Evolutionary conservation across 1,284 basidiomycete species (phyloP).

Genomic region (Stereum hirsutum): DNA sequence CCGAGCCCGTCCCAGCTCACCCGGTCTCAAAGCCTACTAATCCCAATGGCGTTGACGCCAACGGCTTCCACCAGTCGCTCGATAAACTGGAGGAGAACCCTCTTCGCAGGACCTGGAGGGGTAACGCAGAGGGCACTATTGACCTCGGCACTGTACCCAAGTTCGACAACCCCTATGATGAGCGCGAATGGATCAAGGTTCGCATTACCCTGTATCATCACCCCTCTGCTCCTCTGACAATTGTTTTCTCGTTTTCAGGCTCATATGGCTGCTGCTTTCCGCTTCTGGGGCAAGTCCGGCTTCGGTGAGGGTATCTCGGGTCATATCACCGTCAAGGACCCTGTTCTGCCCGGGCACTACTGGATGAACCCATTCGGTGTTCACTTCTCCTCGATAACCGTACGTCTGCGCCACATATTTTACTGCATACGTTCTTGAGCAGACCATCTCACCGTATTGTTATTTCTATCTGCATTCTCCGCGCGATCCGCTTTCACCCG

Average conservation of each 20-base stretch:
- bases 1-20: too few relatives aligned
- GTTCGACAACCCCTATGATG: background rate
- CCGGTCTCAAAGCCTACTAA: background rate
- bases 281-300: background rate
- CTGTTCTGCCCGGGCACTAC: background rate
- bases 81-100: background rate
- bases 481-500: background rate
- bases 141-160: background rate
- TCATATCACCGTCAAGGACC: constrained; percentile 1
- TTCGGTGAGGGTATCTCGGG: background rate
- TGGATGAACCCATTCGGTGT: constrained; percentile 1
- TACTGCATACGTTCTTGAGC: too few relatives aligned
- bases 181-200: constrained; percentile 1
- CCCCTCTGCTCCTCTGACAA: background rate
- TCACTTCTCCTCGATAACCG: background rate
- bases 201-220: background rate
- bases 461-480: background rate
- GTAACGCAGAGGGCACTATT: background rate
- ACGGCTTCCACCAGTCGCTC: background rate
- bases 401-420: too few relatives aligned
- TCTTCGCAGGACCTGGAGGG: background rate
- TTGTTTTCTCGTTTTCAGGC: background rate
- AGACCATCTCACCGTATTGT: too few relatives aligned
- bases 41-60: background rate
- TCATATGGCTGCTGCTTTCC: background rate